These are phyloP conservation scores for Chlorella sp. DNA, from an alignment of 139 green algal species.

Conservation along the genomic window DNA sequence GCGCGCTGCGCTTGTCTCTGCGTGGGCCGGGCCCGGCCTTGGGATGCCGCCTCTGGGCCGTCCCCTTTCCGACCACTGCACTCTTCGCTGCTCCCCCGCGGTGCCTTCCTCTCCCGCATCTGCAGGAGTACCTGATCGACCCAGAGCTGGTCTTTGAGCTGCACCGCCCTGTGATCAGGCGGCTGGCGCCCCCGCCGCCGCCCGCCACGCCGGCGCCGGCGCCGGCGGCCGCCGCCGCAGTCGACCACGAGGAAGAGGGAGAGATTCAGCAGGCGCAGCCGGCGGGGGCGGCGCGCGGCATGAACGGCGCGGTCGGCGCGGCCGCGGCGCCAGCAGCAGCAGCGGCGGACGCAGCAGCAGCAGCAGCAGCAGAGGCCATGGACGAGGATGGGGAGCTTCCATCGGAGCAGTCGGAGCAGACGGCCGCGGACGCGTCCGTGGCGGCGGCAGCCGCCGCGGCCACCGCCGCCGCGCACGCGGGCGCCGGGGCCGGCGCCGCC, in stretches of 20 bases:
- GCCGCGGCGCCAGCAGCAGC: neutral
- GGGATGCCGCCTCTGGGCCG: neutral
- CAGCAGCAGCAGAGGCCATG: neutral
- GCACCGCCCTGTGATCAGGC: constrained; percentile 61
- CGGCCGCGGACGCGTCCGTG: neutral
- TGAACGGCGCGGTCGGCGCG: neutral
- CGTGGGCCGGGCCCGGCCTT: neutral
- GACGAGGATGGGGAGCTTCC: constrained; percentile 23
- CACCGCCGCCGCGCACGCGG: neutral
- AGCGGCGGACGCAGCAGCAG: neutral
- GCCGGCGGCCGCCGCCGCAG: constrained; percentile 10
- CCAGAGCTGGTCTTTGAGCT: constrained; percentile 71
- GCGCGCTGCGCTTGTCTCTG: neutral
- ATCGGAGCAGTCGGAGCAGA: constrained; percentile 21
- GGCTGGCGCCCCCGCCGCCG: constrained; percentile 16
- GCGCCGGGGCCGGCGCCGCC: neutral
- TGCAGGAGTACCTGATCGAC: constrained; percentile 67
- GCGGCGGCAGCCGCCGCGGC: neutral
- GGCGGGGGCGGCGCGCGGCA: neutral
- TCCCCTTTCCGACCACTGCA: neutral
- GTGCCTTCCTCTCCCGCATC: constrained; percentile 5
- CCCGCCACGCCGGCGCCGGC: neutral
- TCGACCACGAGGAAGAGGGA: constrained; percentile 18
- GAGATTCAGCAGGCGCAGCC: constrained; percentile 16
- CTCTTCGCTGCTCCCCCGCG: neutral